Evolutionary conservation across 2,329 filamentous ascomycete genomes (phyloP).

Genomic region (Xylariaceae sp.): DNA sequence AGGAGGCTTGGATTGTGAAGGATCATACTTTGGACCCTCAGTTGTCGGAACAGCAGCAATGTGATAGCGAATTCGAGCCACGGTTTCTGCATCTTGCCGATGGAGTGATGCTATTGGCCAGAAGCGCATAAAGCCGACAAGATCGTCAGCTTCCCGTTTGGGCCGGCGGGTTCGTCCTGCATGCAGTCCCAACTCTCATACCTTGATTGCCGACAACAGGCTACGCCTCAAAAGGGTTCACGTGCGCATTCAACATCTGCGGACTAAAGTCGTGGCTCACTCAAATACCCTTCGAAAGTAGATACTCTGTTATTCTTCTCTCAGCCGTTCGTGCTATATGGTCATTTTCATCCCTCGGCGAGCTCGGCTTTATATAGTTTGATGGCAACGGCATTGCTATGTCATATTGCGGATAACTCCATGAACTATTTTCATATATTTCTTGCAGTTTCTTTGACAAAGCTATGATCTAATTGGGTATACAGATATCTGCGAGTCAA

Average conservation of each 20-base stretch:
- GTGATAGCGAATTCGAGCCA: background rate
- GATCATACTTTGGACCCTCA: background rate
- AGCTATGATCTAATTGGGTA: background rate
- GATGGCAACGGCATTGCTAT: background rate
- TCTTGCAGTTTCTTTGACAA: background rate
- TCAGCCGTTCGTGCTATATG: background rate
- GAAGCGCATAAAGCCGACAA: constrained; percentile 13
- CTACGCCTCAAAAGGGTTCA: constrained; percentile 4
- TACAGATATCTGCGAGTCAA: background rate
- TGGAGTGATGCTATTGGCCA: background rate
- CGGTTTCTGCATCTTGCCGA: background rate
- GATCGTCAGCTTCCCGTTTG: constrained; percentile 16
- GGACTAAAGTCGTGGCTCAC: background rate
- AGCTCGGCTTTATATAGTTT: background rate
- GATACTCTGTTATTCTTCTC: no score
- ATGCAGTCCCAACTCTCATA: no score
- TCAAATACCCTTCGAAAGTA: background rate
- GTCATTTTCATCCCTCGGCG: no score
- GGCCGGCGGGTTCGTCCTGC: constrained; percentile 5
- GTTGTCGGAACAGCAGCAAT: background rate
- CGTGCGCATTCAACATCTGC: background rate
- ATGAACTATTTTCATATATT: no score
- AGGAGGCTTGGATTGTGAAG: background rate
- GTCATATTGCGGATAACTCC: background rate
- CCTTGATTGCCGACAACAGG: constrained; percentile 4